Conservation (phyloP, 2,329 filamentous ascomycete species). For the Ophiostoma ips region DNA sequence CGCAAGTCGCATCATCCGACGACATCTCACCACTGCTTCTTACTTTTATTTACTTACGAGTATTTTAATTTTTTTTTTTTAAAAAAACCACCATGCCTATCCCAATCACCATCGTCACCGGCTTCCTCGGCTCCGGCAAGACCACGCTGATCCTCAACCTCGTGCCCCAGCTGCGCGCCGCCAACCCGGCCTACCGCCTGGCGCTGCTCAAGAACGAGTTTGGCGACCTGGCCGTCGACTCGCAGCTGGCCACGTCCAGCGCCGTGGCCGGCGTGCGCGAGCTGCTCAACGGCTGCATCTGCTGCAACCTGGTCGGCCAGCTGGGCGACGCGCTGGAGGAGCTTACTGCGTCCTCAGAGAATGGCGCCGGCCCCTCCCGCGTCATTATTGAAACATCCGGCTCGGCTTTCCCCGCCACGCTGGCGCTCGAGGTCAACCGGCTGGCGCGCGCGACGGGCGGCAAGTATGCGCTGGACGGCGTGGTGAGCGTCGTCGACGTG, state of each 20-base stretch:
- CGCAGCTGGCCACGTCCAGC: constrained; percentile 68
- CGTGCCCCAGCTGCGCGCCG: constrained; percentile 70
- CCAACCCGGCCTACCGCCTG: constrained; percentile 64
- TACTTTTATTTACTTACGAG: no score
- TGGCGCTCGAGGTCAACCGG: constrained; percentile 82
- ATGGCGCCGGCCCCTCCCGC: constrained; percentile 48
- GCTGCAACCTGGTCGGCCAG: constrained; percentile 94
- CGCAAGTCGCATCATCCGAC: no score
- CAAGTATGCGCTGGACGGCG: constrained; percentile 66
- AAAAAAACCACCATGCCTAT: constrained; percentile 56
- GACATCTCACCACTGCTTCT: no score
- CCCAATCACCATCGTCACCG: constrained; percentile 88
- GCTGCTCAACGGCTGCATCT: constrained; percentile 93
- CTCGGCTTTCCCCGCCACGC: constrained; percentile 72
- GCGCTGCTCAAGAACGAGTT: constrained; percentile 98
- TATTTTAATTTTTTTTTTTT: no score
- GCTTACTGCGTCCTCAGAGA: constrained; percentile 37
- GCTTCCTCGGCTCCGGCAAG: constrained; percentile 91
- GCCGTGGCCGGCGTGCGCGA: constrained; percentile 85
- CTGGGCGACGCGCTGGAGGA: constrained; percentile 67
- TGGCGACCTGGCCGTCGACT: constrained; percentile 86
- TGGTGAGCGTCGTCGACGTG: constrained; percentile 80
- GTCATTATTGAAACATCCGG: constrained; percentile 92
- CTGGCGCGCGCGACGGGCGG: constrained; percentile 53
- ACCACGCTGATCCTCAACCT: constrained; percentile 93